Base-by-base conservation (phyloP, 169 alveolate genomes). In the Plasmodium sp. region DNA sequence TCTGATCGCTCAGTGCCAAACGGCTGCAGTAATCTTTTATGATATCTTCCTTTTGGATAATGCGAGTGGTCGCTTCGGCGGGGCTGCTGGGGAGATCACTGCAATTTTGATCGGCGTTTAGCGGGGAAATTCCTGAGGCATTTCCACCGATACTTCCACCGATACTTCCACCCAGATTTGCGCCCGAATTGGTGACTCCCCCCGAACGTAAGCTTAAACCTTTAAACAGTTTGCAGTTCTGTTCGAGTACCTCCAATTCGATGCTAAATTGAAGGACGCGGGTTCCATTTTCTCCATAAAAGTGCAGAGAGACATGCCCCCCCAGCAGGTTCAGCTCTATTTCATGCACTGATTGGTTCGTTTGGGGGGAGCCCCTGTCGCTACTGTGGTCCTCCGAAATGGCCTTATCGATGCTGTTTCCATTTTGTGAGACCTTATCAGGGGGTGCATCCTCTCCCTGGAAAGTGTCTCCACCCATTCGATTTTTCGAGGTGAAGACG, bases 171-270 rank as follows among this genome's bases (percentile, higher is more conserved):
- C n/a, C n/a, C n/a, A 34, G 4, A 12, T 75, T 41, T 34, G 34
- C 27, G 4, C 16, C 27, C 45, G 56, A n/a, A 36, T 36, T 18
- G 48, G n/a, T 27, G 45, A 34, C 22, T 75, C 14, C 2, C 36
- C n/a, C 7, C 2, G 22, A 12, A 18, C 45, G 58, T 31, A 43
- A 1, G 18, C 51, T 54, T 51, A 84, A 10, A 12, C 73, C 72
- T 80, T 79, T 54, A 80, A 88, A 80, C 14, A 88, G 33, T 80
- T 79, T 88, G 54, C 94, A 79, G 58, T 67, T 56, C 36, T 81
- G 33, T 58, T 80, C 58, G 31, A 88, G 31, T 62, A 80, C 22
- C 16, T 80, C 83, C 16, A 67, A 54, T 16, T 88, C 94, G 12
- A 88, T 58, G 5, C 31, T 14, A 41, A 88, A 88, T 45, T 77